Percentiles rank a stretch among this genome's conserved stretches.
Evolutionary conservation across 2,329 filamentous ascomycete genomes (phyloP).

Genomic region (Xylaria polymorpha): DNA sequence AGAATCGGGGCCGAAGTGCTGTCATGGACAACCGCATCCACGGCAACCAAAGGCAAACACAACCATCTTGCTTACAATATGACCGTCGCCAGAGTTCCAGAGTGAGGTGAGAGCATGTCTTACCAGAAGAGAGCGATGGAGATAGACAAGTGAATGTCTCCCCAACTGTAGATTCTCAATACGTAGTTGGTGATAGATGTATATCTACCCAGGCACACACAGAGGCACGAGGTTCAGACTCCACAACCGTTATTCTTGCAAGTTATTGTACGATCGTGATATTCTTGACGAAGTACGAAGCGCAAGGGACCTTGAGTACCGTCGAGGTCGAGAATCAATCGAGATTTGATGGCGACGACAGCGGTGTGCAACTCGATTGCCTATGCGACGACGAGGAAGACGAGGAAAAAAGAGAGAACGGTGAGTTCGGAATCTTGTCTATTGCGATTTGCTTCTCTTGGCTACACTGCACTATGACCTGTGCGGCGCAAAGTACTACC

Average conservation of each 20-base stretch:
- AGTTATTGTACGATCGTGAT: conserved; percentile 43
- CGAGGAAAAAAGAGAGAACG: conserved; percentile 34
- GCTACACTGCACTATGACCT: conserved; percentile 52
- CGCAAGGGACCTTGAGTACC: conserved; percentile 47
- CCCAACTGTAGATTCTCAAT: conserved; percentile 64
- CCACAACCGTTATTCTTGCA: conserved; percentile 41
- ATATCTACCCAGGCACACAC: conserved; percentile 44
- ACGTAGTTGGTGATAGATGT: conserved; percentile 49
- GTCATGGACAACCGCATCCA: conserved; percentile 3
- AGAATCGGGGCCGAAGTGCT: not conserved
- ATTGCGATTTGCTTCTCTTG: conserved; percentile 46
- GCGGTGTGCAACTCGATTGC: too few species aligned
- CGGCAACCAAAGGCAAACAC: not conserved
- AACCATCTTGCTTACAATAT: not conserved
- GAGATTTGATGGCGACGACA: conserved; percentile 48
- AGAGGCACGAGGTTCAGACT: conserved; percentile 42
- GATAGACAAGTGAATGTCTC: conserved; percentile 99
- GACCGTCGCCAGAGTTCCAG: not conserved
- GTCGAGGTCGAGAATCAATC: conserved; percentile 48
- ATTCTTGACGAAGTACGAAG: conserved; percentile 45
- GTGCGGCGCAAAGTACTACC: conserved; percentile 46
- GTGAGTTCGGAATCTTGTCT: conserved; percentile 45
- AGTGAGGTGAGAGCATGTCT: conserved; percentile 43
- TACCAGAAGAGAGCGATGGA: conserved; percentile 76
- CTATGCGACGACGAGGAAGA: too few species aligned